Base-by-base conservation (phyloP, 805 yeast genomes). In the Starmerella bombi region DNA sequence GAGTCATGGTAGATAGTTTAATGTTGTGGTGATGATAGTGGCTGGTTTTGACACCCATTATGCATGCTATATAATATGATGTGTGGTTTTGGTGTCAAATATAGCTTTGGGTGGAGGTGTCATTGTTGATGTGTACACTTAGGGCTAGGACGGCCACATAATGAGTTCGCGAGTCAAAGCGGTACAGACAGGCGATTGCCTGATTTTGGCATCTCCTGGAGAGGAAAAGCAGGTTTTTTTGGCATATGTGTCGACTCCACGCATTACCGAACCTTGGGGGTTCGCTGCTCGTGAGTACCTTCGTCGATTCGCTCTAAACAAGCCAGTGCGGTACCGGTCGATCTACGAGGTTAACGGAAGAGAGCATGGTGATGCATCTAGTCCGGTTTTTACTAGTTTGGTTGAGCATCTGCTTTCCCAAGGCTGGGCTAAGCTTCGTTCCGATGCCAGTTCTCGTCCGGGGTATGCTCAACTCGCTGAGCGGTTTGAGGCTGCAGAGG, bases 301-400 rank as follows among this genome's bases (percentile, higher is more conserved):
- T 44, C 67, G 93, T 44, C 63, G 64, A 6, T 64, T 79, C 48
- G 60, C 77, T 16, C 68, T 81, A 29, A 85, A 85, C 20, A 77
- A 78, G 57, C 60, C 59, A 28, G 64, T 80, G 57, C 70, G 69
- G 51, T 77, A 77, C 56, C 64, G 65, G 53, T 74, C 77, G 21
- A 52, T 70, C 31, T 75, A 73, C 61, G 70, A 72, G 50, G 63
- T 53, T 41, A 55, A 54, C 41, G 61, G 57, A 33, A 68, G 79
- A 46, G 85, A 78, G 50, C 80, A 75, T 55, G 91, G 88, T 19
- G 85, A 80, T 55, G 58, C 77, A 19, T 67, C 70, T 34, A 64
- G 82, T 20, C 85, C 85, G 6, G 61, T 74, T 23, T 75, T 77
- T 57, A 51, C 60, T 25, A 75, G 83, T 18, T 64, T 80, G 53